Base-by-base conservation (phyloP, 257 asterid species). In the Hygrophila difformis region DNA sequence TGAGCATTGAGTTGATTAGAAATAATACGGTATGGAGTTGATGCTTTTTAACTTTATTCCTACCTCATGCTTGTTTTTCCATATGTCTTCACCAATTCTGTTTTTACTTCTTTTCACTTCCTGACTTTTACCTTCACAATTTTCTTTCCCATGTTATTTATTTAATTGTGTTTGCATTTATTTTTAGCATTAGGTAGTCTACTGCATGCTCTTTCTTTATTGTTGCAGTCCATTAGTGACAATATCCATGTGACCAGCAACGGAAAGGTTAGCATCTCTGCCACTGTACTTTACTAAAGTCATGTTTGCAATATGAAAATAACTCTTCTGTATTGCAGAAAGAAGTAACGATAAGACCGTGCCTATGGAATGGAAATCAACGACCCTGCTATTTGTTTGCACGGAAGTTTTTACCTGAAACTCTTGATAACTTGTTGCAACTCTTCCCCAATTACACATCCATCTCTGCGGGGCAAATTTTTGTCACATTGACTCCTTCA, bases 301-400 rank as follows among this genome's bases (percentile, higher is more conserved):
- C 42, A 8, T 47, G 39, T 49, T 14, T 21, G n/a, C n/a, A n/a
- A n/a, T n/a, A n/a, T n/a, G n/a, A n/a, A n/a, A n/a, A n/a, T n/a
- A n/a, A n/a, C 12, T 34, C 53, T 6, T 24, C 12, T n/a, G n/a
- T 16, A 47, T 20, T 68, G 74, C 88, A 89, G 98, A 77, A 67
- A 56, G 68, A 73, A 61, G 40, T 65, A 51, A 78, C 71, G 69
- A 66, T 71, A 39, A 63, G 48, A 46, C 84, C 82, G 4, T 89
- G 98, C 82, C 43, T 79, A 68, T 89, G 95, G 98, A 85, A 85
- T 19, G 98, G 94, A 57, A 77, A 67, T 28, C 73, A 59, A 59
- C 73, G 88, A 15, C 88, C 96, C 1, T 85, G 98, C 55, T 85
- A 82, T 61, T 68, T 89, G 60, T 89, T 89, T 20, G 98, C 78